Base-by-base conservation (phyloP, 345 rosid species). In the Toxicodendron radicans region DNA sequence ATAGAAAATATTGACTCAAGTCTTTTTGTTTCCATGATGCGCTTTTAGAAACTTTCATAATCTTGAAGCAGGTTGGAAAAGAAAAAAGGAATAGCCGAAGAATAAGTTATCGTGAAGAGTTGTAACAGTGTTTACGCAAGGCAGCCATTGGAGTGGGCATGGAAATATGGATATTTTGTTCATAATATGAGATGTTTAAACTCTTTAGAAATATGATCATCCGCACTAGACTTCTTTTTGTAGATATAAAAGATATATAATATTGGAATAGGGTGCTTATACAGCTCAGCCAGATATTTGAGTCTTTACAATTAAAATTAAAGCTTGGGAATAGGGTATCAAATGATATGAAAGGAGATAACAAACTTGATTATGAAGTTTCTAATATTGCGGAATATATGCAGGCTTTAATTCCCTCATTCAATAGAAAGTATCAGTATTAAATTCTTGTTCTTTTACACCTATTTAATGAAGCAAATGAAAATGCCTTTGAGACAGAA, bases 1-100 rank as follows among this genome's bases (percentile, higher is more conserved):
- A 75, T 51, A 23, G 35, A 62, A 35, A 72, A 51, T 61, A 43
- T 35, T 32, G 7, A 52, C 49, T 12, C 1, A 7, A 12, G 4
- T 67, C 33, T 11, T 51, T 45, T 16, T 9, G 41, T 45, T 51
- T 54, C 18, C n/a, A 17, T 18, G 1, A 6, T 23, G 49, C 16
- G 27, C 11, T 13, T 58, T 32, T 54, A 62, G 58, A 58, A 73
- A 70, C 30, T n/a, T 35, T 32, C 2, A 10, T 71, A 7, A 61
- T 72, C 27, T 74, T 74, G 30, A 63, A 71, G 69, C 73, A 79
- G 81, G 81, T 82, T 63, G 57, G 71, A 4, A 61, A 67, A 18
- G 70, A 75, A 68, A 41, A 57, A 70, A 63, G 52, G 74, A 58
- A n/a, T 58, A 11, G 75, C 54, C 53, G 73, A 73, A 65, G 49